Percentiles rank a stretch among this genome's conserved stretches.
phyloP scores from a whole-genome alignment of 1,284 basidiomycete genomes.

The Leccinum subspadiceum region DNA sequence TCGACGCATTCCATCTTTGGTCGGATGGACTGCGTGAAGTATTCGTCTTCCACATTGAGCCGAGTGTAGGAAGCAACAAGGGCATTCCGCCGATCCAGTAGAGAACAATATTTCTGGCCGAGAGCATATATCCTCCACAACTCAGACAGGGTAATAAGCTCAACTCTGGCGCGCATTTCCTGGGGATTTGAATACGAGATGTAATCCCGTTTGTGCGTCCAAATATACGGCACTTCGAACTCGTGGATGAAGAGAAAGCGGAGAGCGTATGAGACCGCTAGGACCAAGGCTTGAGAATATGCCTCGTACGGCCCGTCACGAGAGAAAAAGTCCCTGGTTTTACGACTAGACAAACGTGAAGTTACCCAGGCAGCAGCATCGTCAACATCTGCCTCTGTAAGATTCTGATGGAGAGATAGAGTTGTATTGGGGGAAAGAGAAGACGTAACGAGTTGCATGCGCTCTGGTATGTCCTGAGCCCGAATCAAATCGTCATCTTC shows the following conservation, averaged over 20 bases:
- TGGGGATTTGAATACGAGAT: constrained; percentile 74
- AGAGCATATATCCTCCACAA: constrained; percentile 87
- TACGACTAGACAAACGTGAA: constrained; percentile 77
- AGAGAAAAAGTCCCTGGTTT: constrained; percentile 74
- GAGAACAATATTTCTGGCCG: constrained; percentile 84
- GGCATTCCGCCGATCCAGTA: constrained; percentile 70
- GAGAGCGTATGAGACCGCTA: constrained; percentile 80
- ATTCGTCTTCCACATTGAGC: constrained; percentile 63
- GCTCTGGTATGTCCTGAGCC: constrained; percentile 89
- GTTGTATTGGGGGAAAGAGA: constrained; percentile 71
- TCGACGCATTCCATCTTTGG: constrained; percentile 77
- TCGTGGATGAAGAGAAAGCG: constrained; percentile 85
- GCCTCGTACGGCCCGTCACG: constrained; percentile 56
- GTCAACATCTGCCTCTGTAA: constrained; percentile 71
- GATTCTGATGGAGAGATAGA: constrained; percentile 63
- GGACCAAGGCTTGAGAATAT: constrained; percentile 70
- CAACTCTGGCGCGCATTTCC: constrained; percentile 52
- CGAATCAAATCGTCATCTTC: constrained; percentile 95
- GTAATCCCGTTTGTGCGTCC: constrained; percentile 90
- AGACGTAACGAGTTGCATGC: constrained; percentile 93
- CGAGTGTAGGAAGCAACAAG: constrained; percentile 66
- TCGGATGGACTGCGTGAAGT: constrained; percentile 67
- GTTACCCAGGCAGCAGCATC: constrained; percentile 91
- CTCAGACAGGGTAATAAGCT: constrained; percentile 76
- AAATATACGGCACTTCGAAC: constrained; percentile 94